Conservation (phyloP, 768 basidiomycete species). For the Rhizopogon vulgaris region DNA sequence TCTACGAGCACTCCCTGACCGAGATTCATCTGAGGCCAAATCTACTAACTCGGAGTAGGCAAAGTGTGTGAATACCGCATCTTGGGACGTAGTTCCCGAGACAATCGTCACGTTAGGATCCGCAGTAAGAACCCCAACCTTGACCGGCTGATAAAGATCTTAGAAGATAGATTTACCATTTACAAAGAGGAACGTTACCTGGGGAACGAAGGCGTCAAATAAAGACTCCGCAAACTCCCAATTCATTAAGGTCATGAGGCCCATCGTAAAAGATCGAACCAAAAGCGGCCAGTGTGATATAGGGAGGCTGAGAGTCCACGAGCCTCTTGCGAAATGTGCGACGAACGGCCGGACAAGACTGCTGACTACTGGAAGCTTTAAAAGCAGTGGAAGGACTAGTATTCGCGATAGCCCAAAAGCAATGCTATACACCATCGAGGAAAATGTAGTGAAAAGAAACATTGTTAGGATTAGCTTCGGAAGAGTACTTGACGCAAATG, state of each 20-base stretch:
- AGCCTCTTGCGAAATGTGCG: slow-evolving; percentile 54
- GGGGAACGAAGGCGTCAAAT: slow-evolving; percentile 54
- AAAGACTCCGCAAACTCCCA: slow-evolving; percentile 63
- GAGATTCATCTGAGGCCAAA: slow-evolving; percentile 39
- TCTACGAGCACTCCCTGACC: slow-evolving; percentile 34
- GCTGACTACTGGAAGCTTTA: slow-evolving; percentile 48
- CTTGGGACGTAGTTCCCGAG: slow-evolving; percentile 55
- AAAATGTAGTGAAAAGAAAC: slow-evolving; percentile 33
- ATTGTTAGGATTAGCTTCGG: slow-evolving; percentile 29
- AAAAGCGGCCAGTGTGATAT: slow-evolving; percentile 40
- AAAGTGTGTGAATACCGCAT: slow-evolving; percentile 50
- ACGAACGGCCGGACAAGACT: slow-evolving; percentile 52
- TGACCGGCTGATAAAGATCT: slow-evolving; percentile 35
- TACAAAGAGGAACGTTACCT: slow-evolving; percentile 32
- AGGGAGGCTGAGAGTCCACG: slow-evolving; percentile 49
- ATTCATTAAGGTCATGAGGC: slow-evolving; percentile 41
- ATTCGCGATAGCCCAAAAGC: slow-evolving; percentile 42
- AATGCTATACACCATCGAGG: slow-evolving; percentile 33
- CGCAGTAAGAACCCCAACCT: slow-evolving; percentile 36
- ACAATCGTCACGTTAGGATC: slow-evolving; percentile 54
- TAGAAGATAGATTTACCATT: slow-evolving; percentile 1
- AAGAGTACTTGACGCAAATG: slow-evolving; percentile 16
- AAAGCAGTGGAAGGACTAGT: slow-evolving; percentile 44
- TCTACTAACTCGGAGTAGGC: slow-evolving; percentile 60
- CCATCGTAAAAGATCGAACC: slow-evolving; percentile 43